These are phyloP conservation scores for Dendrobium nobile DNA, from an alignment of 106 monocot species.

Conservation along the genomic window DNA sequence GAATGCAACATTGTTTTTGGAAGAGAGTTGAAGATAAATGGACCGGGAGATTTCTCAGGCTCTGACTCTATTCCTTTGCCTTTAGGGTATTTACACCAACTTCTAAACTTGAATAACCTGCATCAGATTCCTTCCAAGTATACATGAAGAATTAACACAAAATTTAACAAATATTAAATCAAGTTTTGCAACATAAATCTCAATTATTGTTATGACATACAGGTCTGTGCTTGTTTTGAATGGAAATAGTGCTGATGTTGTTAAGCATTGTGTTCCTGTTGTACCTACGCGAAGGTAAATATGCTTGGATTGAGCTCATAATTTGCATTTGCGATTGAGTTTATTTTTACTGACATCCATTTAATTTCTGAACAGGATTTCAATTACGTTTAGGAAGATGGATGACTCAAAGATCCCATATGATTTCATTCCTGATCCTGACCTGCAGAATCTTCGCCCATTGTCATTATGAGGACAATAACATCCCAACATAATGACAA, in stretches of 20 bases:
- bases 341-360: background rate
- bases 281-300: slow-evolving; percentile 19
- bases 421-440: too few species aligned
- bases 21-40: slow-evolving; percentile 25
- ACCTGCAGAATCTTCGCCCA: too few species aligned
- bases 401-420: slow-evolving; percentile 42
- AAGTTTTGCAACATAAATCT: background rate
- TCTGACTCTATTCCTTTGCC: slow-evolving; percentile 37
- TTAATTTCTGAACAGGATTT: slow-evolving; percentile 33
- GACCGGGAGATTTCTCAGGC: slow-evolving; percentile 34
- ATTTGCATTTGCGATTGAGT: background rate
- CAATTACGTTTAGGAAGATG: slow-evolving; percentile 68
- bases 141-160: background rate
- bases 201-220: background rate
- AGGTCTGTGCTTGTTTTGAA: slow-evolving; percentile 75
- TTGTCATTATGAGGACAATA: too few species aligned
- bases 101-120: too few species aligned
- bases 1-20: slow-evolving; percentile 51
- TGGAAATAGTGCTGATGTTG: slow-evolving; percentile 76
- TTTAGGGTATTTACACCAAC: slow-evolving; percentile 21
- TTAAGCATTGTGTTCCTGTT: slow-evolving; percentile 73
- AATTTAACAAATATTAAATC: background rate
- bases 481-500: too few species aligned
- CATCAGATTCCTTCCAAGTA: too few species aligned
- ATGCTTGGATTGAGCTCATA: background rate